These are phyloP conservation scores for Gynochthodes officinalis DNA, from an alignment of 257 asterid species.

Conservation along the genomic window DNA sequence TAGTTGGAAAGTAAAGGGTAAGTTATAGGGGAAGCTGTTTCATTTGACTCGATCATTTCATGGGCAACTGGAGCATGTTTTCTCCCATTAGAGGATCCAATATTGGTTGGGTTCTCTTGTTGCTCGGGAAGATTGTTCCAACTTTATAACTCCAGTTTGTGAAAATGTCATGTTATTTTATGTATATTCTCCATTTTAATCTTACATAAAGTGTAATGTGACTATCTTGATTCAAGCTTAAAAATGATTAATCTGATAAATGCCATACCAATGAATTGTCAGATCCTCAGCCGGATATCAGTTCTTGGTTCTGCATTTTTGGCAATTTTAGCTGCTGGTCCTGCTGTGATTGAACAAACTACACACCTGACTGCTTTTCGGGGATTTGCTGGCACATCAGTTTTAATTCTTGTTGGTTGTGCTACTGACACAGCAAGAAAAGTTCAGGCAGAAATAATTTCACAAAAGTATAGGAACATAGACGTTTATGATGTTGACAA, in stretches of 20 bases:
- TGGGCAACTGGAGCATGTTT: neutral
- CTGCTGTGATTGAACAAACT: slow-evolving; percentile 88
- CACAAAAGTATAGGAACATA: slow-evolving; percentile 89
- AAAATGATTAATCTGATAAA: neutral
- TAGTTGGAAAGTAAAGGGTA: neutral
- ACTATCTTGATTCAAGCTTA: neutral
- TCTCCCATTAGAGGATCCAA: neutral
- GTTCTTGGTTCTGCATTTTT: slow-evolving; percentile 84
- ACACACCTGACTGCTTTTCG: slow-evolving; percentile 93
- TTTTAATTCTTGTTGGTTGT: slow-evolving; percentile 93
- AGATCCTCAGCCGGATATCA: slow-evolving; percentile 93
- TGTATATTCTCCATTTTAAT: neutral
- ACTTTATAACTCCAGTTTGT: neutral
- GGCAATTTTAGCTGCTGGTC: slow-evolving; percentile 91
- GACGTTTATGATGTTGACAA: slow-evolving; percentile 74
- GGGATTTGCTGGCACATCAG: slow-evolving; percentile 95
- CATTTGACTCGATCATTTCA: neutral
- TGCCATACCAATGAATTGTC: slow-evolving; percentile 10
- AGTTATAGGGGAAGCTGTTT: neutral
- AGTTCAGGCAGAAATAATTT: slow-evolving; percentile 89
- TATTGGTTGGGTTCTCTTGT: neutral
- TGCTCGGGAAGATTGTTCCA: neutral
- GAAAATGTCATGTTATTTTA: neutral
- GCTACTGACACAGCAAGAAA: slow-evolving; percentile 97
- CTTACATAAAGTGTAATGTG: neutral